Percentiles rank a stretch among this genome's conserved stretches.
These are phyloP conservation scores for Saksenaea vasiformis DNA, from an alignment of 371 early-diverging fungal genomes.

Conservation along the genomic window DNA sequence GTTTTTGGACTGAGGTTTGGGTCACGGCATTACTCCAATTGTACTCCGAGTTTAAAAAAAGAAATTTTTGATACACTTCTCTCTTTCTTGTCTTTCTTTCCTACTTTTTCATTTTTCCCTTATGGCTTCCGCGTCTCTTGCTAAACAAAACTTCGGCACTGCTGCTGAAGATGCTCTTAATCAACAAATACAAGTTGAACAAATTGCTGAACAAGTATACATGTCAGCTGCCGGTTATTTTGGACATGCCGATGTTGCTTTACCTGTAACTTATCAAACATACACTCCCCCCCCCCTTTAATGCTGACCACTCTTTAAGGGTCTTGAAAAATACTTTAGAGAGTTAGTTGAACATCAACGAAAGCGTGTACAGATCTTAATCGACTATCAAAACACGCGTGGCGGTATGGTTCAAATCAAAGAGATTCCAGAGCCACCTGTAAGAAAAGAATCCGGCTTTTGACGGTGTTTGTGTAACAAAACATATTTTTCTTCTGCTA, in stretches of 20 bases:
- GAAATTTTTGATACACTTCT: not conserved
- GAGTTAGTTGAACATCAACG: constrained; percentile 61
- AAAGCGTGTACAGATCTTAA: constrained; percentile 49
- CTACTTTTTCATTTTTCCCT: not conserved
- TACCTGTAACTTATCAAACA: constrained; percentile 39
- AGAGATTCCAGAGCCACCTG: constrained; percentile 36
- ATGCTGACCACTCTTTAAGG: constrained; percentile 22
- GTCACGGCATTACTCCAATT: not conserved
- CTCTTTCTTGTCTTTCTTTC: not conserved
- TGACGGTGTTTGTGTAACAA: not conserved
- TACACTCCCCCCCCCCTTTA: not conserved
- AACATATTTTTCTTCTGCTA: constrained; percentile 16
- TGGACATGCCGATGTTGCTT: constrained; percentile 49
- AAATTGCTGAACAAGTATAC: constrained; percentile 56
- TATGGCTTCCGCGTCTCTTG: constrained; percentile 30
- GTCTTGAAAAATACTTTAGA: constrained; percentile 56
- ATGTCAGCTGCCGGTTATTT: constrained; percentile 55
- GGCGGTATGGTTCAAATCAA: constrained; percentile 56
- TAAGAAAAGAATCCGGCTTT: constrained; percentile 10
- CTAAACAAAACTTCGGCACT: constrained; percentile 62
- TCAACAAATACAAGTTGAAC: constrained; percentile 56
- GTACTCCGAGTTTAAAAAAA: not conserved
- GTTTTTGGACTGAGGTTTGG: not conserved
- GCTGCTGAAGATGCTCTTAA: constrained; percentile 60
- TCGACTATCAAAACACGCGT: constrained; percentile 63